Percentiles rank a stretch among this genome's conserved stretches.
These are phyloP conservation scores for Arthrobotrys musiformis DNA, from an alignment of 2,329 filamentous ascomycete genomes.

Conservation along the genomic window DNA sequence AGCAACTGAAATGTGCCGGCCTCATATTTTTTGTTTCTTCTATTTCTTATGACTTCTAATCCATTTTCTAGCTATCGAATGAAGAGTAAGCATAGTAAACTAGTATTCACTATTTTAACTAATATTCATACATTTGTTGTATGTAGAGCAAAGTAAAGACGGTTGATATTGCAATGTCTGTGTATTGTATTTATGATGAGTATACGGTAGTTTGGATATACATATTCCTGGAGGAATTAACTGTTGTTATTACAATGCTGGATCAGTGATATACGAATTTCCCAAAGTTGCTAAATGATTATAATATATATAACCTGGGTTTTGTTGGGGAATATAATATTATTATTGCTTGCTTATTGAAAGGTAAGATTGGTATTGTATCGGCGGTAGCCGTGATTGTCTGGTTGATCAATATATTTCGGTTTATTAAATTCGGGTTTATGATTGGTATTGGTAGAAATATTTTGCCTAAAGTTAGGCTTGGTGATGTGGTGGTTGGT, in stretches of 20 bases:
- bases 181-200: background rate
- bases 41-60: background rate
- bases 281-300: constrained; percentile 44
- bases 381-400: constrained; percentile 60
- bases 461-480: constrained; percentile 52
- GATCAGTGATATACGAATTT: constrained; percentile 56
- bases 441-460: constrained; percentile 65
- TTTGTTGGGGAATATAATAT: constrained; percentile 60
- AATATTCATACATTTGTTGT: too few species aligned
- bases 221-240: constrained; percentile 53
- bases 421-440: constrained; percentile 62
- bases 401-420: constrained; percentile 61
- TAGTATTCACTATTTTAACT: too few species aligned
- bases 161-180: too few species aligned
- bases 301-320: constrained; percentile 59
- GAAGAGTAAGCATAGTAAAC: too few species aligned
- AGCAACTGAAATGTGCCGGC: background rate
- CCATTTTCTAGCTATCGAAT: too few species aligned
- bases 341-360: constrained; percentile 60
- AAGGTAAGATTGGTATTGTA: constrained; percentile 61
- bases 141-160: too few species aligned
- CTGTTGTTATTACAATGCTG: constrained; percentile 56
- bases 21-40: background rate
- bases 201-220: constrained; percentile 55
- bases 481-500: constrained; percentile 60